Percentiles rank a stretch among this genome's conserved stretches.
Conservation (phyloP, 2,329 filamentous ascomycete species). For the Rugonectria rugulosa region DNA sequence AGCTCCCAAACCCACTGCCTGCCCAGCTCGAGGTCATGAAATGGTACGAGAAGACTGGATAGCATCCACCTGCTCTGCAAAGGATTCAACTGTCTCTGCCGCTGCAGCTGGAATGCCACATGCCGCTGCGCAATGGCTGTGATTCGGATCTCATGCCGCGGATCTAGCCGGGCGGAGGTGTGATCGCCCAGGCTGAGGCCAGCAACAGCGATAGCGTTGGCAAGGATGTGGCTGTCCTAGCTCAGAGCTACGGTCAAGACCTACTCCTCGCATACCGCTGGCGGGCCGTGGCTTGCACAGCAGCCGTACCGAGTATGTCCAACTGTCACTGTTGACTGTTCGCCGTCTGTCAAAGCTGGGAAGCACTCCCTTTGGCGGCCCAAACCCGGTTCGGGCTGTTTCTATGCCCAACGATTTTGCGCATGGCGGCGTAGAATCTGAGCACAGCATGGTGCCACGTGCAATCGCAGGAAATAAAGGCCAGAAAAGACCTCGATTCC, state of each 20-base stretch:
- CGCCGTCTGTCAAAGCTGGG: no score
- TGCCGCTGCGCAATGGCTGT: conserved; percentile 8
- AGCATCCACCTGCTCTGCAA: neutral
- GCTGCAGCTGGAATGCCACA: conserved; percentile 24
- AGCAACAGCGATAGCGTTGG: conserved; percentile 23
- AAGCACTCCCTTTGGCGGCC: no score
- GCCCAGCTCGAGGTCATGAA: conserved; percentile 1
- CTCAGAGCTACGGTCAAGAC: conserved; percentile 14
- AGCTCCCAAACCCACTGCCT: conserved; percentile 2
- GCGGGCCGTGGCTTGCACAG: conserved; percentile 15
- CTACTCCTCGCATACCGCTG: conserved; percentile 26
- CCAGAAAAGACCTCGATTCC: neutral
- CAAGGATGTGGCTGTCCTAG: conserved; percentile 28
- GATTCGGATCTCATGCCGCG: conserved; percentile 26
- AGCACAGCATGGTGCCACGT: neutral
- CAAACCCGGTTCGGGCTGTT: no score
- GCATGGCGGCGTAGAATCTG: conserved; percentile 7
- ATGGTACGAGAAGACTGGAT: neutral
- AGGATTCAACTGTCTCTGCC: conserved; percentile 1
- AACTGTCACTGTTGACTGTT: no score
- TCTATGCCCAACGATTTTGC: neutral
- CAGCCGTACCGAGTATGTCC: no score
- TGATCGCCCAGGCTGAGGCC: conserved; percentile 31
- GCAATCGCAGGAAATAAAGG: neutral
- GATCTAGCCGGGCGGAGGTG: conserved; percentile 35